Conservation (phyloP, 2,329 filamentous ascomycete species). For the Pseudogymnoascus sp. region DNA sequence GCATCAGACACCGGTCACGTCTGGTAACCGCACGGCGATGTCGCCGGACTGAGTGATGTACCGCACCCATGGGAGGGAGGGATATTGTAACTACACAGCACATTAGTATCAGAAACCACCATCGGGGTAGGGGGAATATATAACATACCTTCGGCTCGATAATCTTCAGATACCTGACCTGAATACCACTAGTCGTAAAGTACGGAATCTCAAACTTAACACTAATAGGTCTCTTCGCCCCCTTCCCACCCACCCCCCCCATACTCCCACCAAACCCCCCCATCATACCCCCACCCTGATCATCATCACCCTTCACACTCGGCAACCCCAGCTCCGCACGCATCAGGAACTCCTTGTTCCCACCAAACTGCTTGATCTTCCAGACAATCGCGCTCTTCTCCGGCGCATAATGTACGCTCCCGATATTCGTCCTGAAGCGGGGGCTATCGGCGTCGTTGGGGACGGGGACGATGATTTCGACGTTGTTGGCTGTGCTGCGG, state of each 20-base stretch:
- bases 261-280: conserved; percentile 94
- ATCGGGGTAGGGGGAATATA: not conserved
- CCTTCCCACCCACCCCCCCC: conserved; percentile 85
- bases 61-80: conserved; percentile 91
- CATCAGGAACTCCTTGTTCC: conserved; percentile 98
- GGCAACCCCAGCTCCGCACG: conserved; percentile 90
- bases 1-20: conserved; percentile 32
- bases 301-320: conserved; percentile 88
- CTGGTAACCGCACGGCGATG: conserved; percentile 90
- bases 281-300: conserved; percentile 94
- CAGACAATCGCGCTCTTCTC: conserved; percentile 97
- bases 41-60: conserved; percentile 98
- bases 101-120: not conserved
- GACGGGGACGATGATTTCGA: conserved; percentile 94
- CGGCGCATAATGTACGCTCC: conserved; percentile 92
- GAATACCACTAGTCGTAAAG: conserved; percentile 98
- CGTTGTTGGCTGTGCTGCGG: conserved; percentile 94
- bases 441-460: conserved; percentile 95
- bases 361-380: conserved; percentile 99
- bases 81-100: conserved; percentile 75
- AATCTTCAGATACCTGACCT: conserved; percentile 97
- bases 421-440: conserved; percentile 94
- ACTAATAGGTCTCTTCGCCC: conserved; percentile 86
- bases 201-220: conserved; percentile 99
- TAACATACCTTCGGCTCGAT: conserved; percentile 89